phyloP scores from a whole-genome alignment of 2,329 filamentous ascomycete species.

The Ustilaginoidea virens region DNA sequence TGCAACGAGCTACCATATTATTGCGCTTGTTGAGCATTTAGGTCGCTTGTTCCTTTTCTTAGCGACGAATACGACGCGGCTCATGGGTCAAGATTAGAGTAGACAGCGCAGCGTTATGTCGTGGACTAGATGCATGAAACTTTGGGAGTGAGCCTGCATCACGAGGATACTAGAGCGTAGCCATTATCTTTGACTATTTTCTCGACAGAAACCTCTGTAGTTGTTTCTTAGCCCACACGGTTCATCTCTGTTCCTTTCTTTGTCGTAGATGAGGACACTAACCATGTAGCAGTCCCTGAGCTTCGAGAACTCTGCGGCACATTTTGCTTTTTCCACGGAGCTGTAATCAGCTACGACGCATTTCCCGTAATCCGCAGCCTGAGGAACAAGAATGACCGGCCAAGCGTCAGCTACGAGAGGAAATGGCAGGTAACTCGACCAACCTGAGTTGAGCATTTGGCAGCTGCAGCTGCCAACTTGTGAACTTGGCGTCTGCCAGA shows the following conservation, averaged over 20 bases:
- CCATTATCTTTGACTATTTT: too few species aligned
- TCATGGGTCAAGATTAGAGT: background rate
- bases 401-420: background rate
- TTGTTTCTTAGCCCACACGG: conserved; percentile 11
- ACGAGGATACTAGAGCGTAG: too few species aligned
- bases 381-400: background rate
- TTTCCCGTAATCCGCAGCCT: conserved; percentile 80
- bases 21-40: conserved; percentile 62
- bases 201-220: too few species aligned
- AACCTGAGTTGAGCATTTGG: conserved; percentile 41
- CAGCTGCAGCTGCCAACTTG: conserved; percentile 36
- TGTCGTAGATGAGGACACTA: conserved; percentile 13
- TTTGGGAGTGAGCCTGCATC: too few species aligned
- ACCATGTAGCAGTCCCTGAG: conserved; percentile 84
- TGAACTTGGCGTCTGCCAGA: conserved; percentile 31
- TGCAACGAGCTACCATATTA: conserved; percentile 69
- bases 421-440: conserved; percentile 5
- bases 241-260: background rate
- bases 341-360: conserved; percentile 87
- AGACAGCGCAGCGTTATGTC: background rate
- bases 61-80: too few species aligned
- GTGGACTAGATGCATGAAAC: too few species aligned
- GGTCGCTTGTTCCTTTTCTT: too few species aligned
- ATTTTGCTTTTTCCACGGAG: conserved; percentile 81
- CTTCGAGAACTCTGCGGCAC: conserved; percentile 65